Base-by-base conservation (phyloP, 2,329 filamentous ascomycete species). In the Claviceps africana region DNA sequence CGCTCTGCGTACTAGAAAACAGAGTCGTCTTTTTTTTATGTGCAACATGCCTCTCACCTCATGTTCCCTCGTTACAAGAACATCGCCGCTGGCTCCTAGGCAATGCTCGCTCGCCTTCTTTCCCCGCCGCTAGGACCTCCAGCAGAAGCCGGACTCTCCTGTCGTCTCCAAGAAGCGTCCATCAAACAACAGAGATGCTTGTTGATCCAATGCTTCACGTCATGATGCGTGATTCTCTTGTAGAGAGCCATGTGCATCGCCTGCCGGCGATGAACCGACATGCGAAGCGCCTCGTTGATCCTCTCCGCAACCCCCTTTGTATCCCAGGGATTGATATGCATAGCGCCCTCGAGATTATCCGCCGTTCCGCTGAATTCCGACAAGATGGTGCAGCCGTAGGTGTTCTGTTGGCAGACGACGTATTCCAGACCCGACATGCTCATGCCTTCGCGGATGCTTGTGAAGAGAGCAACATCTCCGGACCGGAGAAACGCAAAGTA, bases 371-470 rank as follows among this genome's bases (percentile, higher is more conserved):
- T 95, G 68, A 96, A 96, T 66, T 97, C 91, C 8, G 91, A 96
- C n/a, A 97, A 78, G 57, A 97, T 95, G 47, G 96, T 73, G 2
- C 90, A 91, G 1, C 90, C 86, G 58, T 90, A 82, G 51, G 82
- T 82, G 57, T 91, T 85, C 62, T 88, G 85, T 68, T 97, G 91
- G 65, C 88, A 94, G 53, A 95, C 79, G 52, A 96, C 82, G 65
- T 95, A 97, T 68, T 96, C 91, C 59, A 96, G 73, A 64, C 88
- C 91, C n/a, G 90, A 95, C 0, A 90, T 95, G 72, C 95, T 96
- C 89, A 96, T 95, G 53, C 91, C 90, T 65, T 96, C 91, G 53
- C 91, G 81, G 25, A 96, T 89, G 60, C 88, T 95, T 10, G 91
- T 96, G 67, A 96, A 95, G 43, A 97, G 74, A 2, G 88, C 91